Evolutionary conservation across 2,329 filamentous ascomycete species (phyloP).

Genomic region (Scytalidium sp.): DNA sequence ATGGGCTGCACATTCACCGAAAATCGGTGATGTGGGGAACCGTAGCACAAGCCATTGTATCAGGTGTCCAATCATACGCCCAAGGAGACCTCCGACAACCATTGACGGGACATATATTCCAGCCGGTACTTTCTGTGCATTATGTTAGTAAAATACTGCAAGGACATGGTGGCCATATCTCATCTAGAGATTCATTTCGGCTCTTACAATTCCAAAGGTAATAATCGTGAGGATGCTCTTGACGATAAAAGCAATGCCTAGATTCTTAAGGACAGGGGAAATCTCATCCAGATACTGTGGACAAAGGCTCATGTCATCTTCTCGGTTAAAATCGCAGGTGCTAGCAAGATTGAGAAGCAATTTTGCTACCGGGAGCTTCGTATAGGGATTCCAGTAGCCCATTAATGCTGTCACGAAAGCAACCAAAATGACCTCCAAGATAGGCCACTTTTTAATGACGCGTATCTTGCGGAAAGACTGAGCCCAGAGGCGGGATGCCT

Average conservation of each 20-base stretch:
- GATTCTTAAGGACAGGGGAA: constrained; percentile 67
- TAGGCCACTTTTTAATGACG: constrained; percentile 76
- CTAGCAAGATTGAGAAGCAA: constrained; percentile 87
- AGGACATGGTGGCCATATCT: not conserved
- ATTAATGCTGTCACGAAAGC: constrained; percentile 79
- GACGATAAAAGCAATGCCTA: constrained; percentile 79
- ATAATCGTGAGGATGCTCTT: constrained; percentile 86
- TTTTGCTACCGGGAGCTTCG: constrained; percentile 85
- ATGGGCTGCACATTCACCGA: constrained; percentile 67
- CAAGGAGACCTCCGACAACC: constrained; percentile 93
- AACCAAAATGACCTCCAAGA: constrained; percentile 86
- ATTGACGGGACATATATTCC: constrained; percentile 98
- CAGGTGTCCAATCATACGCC: constrained; percentile 80
- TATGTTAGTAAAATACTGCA: not conserved
- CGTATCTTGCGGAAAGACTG: constrained; percentile 79
- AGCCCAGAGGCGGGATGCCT: constrained; percentile 88
- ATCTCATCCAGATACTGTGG: constrained; percentile 72
- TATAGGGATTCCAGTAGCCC: constrained; percentile 92
- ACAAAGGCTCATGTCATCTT: constrained; percentile 70
- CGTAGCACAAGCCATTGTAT: constrained; percentile 78
- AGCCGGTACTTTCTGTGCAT: constrained; percentile 74
- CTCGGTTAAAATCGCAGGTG: constrained; percentile 72
- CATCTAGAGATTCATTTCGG: not conserved
- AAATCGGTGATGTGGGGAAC: constrained; percentile 69
- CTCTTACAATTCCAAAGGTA: constrained; percentile 79